Percentiles rank a stretch among this genome's conserved stretches.
These are phyloP conservation scores for Colletotrichum lindemuthianum DNA, from an alignment of 2,329 filamentous ascomycete species.

Conservation along the genomic window DNA sequence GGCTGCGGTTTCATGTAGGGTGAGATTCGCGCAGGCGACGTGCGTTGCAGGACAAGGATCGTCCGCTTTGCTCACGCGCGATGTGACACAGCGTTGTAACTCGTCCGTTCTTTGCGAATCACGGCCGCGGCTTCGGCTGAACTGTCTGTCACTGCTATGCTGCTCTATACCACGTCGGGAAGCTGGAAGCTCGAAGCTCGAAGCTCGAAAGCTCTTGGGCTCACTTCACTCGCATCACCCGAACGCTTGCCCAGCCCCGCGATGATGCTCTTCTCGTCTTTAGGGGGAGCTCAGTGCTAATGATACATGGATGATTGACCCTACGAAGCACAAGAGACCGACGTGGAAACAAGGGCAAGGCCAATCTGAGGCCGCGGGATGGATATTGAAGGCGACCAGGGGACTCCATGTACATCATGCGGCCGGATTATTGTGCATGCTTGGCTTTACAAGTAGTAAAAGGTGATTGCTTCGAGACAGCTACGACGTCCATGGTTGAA, in stretches of 20 bases:
- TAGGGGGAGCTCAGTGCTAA: background rate
- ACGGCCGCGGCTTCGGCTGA: background rate
- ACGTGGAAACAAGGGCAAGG: too few relatives aligned
- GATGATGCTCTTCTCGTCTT: background rate
- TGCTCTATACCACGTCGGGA: background rate
- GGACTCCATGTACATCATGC: too few relatives aligned
- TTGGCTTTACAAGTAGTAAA: too few relatives aligned
- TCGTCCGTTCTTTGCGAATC: background rate
- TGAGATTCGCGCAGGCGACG: conserved; percentile 13
- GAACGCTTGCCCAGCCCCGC: background rate
- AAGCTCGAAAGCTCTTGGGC: background rate
- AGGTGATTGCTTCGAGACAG: too few relatives aligned
- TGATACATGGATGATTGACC: too few relatives aligned
- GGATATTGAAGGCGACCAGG: background rate
- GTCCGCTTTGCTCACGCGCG: conserved; percentile 14
- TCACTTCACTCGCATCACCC: conserved; percentile 23
- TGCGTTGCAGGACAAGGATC: conserved; percentile 21
- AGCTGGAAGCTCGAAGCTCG: background rate
- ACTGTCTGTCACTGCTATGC: background rate
- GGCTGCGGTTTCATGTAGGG: conserved; percentile 26
- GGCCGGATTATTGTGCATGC: too few relatives aligned
- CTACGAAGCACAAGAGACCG: too few relatives aligned
- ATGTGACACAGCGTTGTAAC: conserved; percentile 31
- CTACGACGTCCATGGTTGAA: too few relatives aligned
- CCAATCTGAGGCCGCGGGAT: background rate